phyloP scores from a whole-genome alignment of 1,284 basidiomycete species.

The Ustilago cynodontis region DNA sequence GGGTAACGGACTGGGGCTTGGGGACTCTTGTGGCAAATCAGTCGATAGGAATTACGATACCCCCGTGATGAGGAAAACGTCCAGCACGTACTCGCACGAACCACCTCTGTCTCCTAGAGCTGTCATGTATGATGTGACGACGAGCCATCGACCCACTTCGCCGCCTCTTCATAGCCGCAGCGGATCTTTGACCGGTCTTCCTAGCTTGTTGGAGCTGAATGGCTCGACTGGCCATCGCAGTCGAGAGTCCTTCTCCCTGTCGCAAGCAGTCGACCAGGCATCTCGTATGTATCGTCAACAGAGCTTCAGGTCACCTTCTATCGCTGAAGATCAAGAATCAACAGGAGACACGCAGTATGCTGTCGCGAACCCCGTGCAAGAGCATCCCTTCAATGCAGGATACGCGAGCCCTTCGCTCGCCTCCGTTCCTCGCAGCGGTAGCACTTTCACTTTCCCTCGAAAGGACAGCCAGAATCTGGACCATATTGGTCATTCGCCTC shows the following conservation, averaged over 20 bases:
- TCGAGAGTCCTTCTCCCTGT: slow-evolving; percentile 48
- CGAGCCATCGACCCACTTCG: slow-evolving; percentile 62
- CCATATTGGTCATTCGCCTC: slow-evolving; percentile 22
- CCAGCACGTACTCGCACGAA: slow-evolving; percentile 24
- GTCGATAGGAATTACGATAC: slow-evolving; percentile 6
- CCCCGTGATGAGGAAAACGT: slow-evolving; percentile 13
- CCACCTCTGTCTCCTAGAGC: slow-evolving; percentile 39
- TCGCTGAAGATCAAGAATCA: slow-evolving; percentile 23
- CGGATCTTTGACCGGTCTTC: slow-evolving; percentile 46
- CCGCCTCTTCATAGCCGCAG: slow-evolving; percentile 49
- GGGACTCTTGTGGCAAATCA: background rate
- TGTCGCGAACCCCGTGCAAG: slow-evolving; percentile 11
- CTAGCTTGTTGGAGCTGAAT: slow-evolving; percentile 54
- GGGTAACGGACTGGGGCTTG: background rate
- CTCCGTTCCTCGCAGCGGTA: background rate
- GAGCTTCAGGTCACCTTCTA: slow-evolving; percentile 6
- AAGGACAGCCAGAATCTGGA: background rate
- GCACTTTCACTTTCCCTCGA: background rate
- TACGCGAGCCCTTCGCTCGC: slow-evolving; percentile 25
- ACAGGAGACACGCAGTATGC: slow-evolving; percentile 16
- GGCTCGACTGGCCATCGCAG: slow-evolving; percentile 17
- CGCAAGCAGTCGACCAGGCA: slow-evolving; percentile 47
- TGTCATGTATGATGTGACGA: slow-evolving; percentile 66
- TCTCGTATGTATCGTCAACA: slow-evolving; percentile 21
- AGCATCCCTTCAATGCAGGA: slow-evolving; percentile 37